Evolutionary conservation across 352 stramenopile genomes (phyloP).

Genomic region (Phytophthora nicotianae): DNA sequence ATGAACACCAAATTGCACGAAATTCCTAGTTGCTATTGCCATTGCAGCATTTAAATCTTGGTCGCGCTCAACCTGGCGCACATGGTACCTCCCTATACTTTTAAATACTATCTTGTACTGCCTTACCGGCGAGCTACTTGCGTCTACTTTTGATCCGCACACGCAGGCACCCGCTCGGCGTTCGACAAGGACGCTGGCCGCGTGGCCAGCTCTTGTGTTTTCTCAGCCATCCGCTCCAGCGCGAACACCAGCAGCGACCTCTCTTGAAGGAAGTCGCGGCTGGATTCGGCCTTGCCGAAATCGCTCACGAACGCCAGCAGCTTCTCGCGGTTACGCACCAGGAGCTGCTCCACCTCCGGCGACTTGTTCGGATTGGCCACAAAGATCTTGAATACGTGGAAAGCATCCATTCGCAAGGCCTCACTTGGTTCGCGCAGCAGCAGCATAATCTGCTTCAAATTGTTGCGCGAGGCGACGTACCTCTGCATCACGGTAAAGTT

Average conservation of each 20-base stretch:
- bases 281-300: slow-evolving; percentile 76
- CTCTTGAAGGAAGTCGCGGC: slow-evolving; percentile 78
- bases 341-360: slow-evolving; percentile 67
- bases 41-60: slow-evolving; percentile 25
- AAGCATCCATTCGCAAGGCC: slow-evolving; percentile 81
- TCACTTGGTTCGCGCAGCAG: slow-evolving; percentile 78
- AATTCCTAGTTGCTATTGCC: slow-evolving; percentile 5
- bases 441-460: slow-evolving; percentile 80
- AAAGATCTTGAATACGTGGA: slow-evolving; percentile 91
- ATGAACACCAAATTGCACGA: slow-evolving; percentile 1
- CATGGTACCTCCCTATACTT: slow-evolving; percentile 9
- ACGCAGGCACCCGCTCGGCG: slow-evolving; percentile 39
- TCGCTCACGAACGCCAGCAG: slow-evolving; percentile 76
- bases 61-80: slow-evolving; percentile 8
- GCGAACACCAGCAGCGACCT: slow-evolving; percentile 75
- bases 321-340: slow-evolving; percentile 80
- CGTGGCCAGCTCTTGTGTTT: slow-evolving; percentile 29
- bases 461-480: slow-evolving; percentile 71
- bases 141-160: slow-evolving; percentile 45
- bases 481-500: slow-evolving; percentile 84
- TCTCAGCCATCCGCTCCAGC: slow-evolving; percentile 63
- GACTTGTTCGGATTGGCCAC: slow-evolving; percentile 88
- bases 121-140: slow-evolving; percentile 6
- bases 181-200: slow-evolving; percentile 50
- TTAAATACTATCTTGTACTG: slow-evolving; percentile 46